phyloP scores from a whole-genome alignment of 805 yeast genomes.

The Lipomyces orientalis region DNA sequence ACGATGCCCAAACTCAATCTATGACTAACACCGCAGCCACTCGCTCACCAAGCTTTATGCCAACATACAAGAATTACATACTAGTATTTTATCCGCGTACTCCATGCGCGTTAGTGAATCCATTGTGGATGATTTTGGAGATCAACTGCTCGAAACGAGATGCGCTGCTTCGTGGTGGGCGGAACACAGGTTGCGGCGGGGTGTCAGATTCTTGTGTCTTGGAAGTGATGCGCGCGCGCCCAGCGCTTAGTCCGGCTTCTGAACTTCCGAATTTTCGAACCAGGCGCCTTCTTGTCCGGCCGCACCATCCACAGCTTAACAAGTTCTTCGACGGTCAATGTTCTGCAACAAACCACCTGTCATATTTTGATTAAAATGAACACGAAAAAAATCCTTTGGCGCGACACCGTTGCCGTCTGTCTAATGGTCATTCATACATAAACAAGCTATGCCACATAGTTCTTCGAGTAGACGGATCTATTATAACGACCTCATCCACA shows the following conservation, averaged over 20 bases:
- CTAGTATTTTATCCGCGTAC: constrained; percentile 37
- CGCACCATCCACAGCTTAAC: too few species aligned
- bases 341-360: neutral
- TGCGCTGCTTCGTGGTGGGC: neutral
- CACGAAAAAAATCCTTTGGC: neutral
- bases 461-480: neutral
- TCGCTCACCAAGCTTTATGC: neutral
- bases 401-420: neutral
- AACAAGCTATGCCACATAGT: neutral
- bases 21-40: neutral
- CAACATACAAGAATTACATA: constrained; percentile 14
- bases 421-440: neutral
- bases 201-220: neutral
- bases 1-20: neutral
- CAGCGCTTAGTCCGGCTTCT: neutral
- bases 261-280: too few species aligned
- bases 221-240: neutral
- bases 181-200: neutral
- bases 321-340: too few species aligned
- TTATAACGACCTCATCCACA: neutral
- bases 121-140: constrained; percentile 20
- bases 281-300: too few species aligned
- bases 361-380: neutral
- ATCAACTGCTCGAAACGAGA: neutral
- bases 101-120: constrained; percentile 34